Base-by-base conservation (phyloP, 345 rosid genomes). In the Syzygium aromaticum region DNA sequence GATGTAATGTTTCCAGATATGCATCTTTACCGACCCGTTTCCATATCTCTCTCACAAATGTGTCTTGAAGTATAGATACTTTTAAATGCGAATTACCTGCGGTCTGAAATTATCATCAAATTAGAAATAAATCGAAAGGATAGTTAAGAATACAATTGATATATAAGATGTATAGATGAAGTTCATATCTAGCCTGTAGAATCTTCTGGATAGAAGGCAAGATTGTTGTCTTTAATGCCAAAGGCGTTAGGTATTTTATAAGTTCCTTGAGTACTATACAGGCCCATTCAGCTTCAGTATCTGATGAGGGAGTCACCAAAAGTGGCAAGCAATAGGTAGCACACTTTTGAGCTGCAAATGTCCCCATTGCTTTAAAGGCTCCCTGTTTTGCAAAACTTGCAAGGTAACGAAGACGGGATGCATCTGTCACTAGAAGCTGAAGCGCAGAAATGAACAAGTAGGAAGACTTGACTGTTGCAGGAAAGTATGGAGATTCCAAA, bases 81-180 rank as follows among this genome's bases (percentile, higher is more conserved):
- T 97, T 97, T 90, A 97, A 89, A 92, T 94, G 99, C 86, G 97
- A 96, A 93, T 93, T 94, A 90, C 98, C 99, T 92, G 98, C 88
- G 40, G 95, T 89, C 99, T 97, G 95, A 91, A 93, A 90, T 86
- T 86, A 89, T 87, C 49, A 85, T 86, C 80, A 88, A 90, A 84
- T 87, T 86, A 84, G 88, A 84, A 85, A 23, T 57, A 83, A 91
- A 86, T 52, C 84, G 87, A 83, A 85, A 59, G 86, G 7, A 54
- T 78, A 80, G 87, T 38, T 86, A 84, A 38, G 84, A 85, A 84
- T 73, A 51, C 61, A 73, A 19, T 73, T 38, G 82, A 61, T 85
- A 84, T 73, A 87, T 52, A 86, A 88, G 86, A n/a, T 21, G 85
- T 33, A 59, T 85, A 90, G 87, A 87, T 33, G 85, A 89, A 87